Conservation (phyloP, 768 basidiomycete species). For the Auriscalpium orientale region DNA sequence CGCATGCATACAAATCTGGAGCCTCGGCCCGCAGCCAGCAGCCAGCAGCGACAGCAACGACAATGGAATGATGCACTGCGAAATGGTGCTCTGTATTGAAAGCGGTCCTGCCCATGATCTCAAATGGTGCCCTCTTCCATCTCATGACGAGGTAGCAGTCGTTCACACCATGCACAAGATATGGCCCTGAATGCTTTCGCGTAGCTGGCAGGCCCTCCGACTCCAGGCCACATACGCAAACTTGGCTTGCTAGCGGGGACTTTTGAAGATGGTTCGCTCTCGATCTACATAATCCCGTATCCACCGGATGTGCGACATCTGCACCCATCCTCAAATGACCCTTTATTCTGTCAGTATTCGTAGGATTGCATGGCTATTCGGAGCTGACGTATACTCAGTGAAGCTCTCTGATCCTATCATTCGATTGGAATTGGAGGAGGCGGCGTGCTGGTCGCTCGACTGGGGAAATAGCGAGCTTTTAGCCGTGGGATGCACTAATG, state of each 20-base stretch:
- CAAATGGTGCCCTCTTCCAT: constrained; percentile 91
- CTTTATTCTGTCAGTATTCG: constrained; percentile 3
- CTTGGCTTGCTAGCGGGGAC: constrained; percentile 80
- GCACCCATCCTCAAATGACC: neutral
- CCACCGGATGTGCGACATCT: constrained; percentile 43
- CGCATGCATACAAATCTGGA: constrained; percentile 88
- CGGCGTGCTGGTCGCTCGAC: constrained; percentile 73
- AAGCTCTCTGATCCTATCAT: constrained; percentile 56
- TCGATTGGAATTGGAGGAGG: constrained; percentile 67
- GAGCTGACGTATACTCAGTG: constrained; percentile 31
- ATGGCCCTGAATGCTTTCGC: constrained; percentile 20
- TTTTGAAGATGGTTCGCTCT: constrained; percentile 82
- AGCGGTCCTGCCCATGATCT: constrained; percentile 71
- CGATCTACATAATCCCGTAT: constrained; percentile 72
- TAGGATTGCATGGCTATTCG: neutral
- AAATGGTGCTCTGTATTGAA: constrained; percentile 82
- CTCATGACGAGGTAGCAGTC: constrained; percentile 45
- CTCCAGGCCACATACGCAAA: constrained; percentile 36
- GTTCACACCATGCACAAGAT: too few species aligned
- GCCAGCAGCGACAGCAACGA: constrained; percentile 19
- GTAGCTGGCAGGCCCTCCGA: neutral
- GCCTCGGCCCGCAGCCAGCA: constrained; percentile 25
- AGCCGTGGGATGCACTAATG: constrained; percentile 80
- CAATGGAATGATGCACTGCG: constrained; percentile 56
- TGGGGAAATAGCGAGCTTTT: constrained; percentile 85